phyloP scores from a whole-genome alignment of 2,329 filamentous ascomycete species.

The Verticillium tricorpus region DNA sequence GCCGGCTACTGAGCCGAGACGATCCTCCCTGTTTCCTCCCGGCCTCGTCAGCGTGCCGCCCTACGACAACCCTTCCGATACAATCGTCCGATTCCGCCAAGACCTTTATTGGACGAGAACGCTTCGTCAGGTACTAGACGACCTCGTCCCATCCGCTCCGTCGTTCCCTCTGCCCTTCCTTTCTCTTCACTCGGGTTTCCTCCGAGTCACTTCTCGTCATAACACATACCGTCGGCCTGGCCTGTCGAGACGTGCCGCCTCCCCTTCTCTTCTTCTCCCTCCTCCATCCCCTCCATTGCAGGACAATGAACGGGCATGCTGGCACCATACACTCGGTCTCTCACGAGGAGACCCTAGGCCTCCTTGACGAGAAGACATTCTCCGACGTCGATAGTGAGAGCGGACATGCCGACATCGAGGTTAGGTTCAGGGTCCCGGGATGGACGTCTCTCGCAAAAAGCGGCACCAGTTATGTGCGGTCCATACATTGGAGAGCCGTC shows the following conservation, averaged over 20 bases:
- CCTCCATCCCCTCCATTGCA: conserved; percentile 15
- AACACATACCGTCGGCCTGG: conserved; percentile 2
- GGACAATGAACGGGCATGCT: conserved; percentile 36
- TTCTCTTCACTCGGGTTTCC: conserved; percentile 8
- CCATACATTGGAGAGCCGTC: conserved; percentile 31
- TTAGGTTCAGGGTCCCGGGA: conserved; percentile 21
- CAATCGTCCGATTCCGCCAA: not conserved
- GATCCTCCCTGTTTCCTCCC: not conserved
- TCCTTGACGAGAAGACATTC: conserved; percentile 38
- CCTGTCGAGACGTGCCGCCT: conserved; percentile 3
- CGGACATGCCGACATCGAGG: conserved; percentile 33
- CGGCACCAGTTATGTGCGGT: conserved; percentile 21
- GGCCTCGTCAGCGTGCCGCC: not conserved
- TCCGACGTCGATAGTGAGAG: conserved; percentile 40
- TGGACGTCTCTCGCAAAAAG: conserved; percentile 27
- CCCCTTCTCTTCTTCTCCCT: conserved; percentile 1
- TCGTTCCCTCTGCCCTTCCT: conserved; percentile 7
- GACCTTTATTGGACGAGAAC: not conserved
- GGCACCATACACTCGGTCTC: conserved; percentile 27
- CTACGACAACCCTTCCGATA: not conserved
- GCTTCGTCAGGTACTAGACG: not conserved
- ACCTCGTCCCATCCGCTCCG: conserved; percentile 2
- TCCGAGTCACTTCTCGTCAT: not conserved
- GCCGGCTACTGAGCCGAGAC: not conserved
- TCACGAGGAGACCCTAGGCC: conserved; percentile 38